These are phyloP conservation scores for Huntiella savannae DNA, from an alignment of 2,329 filamentous ascomycete species.

Conservation along the genomic window DNA sequence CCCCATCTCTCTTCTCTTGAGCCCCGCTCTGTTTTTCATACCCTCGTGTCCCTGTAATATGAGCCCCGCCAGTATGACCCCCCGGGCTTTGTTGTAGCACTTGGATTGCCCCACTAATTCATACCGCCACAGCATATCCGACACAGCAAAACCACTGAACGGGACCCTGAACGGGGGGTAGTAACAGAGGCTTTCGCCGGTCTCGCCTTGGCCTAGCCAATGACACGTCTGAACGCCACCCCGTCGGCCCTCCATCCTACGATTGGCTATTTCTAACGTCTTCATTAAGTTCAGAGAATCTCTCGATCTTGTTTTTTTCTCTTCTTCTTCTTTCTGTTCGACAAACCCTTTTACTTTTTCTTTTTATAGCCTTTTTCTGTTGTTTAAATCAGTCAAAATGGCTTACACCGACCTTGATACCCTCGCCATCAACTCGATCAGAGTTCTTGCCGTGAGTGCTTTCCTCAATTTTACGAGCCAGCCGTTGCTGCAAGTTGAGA, in stretches of 20 bases:
- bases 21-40: neutral
- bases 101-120: too few species aligned
- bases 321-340: conserved; percentile 10
- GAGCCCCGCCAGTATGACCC: neutral
- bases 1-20: too few species aligned
- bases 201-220: conserved; percentile 12
- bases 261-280: conserved; percentile 10
- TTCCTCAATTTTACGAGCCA: conserved; percentile 13
- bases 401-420: conserved; percentile 72
- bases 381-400: conserved; percentile 40
- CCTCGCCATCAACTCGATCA: conserved; percentile 96
- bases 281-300: neutral
- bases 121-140: too few species aligned
- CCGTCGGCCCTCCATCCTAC: conserved; percentile 5
- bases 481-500: too few species aligned
- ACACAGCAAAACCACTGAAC: too few species aligned
- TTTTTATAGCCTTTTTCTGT: conserved; percentile 12
- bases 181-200: conserved; percentile 1
- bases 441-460: conserved; percentile 71
- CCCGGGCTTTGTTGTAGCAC: neutral
- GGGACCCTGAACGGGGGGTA: too few species aligned
- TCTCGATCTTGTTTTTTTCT: conserved; percentile 2
- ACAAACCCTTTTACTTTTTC: conserved; percentile 13
- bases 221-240: neutral
- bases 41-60: neutral